Conservation (phyloP, 2,329 filamentous ascomycete species). For the Neobulgaria alba region DNA sequence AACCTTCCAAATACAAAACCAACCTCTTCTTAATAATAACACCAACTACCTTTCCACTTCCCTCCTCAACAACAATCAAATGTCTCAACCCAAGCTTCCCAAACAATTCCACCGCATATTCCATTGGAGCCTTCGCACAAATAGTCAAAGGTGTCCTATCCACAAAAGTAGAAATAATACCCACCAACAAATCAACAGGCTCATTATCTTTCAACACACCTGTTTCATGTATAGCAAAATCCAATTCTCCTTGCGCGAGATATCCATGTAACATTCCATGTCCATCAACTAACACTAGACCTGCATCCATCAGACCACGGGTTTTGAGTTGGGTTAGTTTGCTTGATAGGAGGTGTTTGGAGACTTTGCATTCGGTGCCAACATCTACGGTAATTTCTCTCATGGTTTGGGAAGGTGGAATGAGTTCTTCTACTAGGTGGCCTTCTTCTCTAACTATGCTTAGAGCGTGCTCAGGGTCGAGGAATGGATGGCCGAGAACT, state of each 20-base stretch:
- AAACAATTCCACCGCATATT: conserved; percentile 53
- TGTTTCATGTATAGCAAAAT: conserved; percentile 35
- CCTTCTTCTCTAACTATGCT: conserved; percentile 32
- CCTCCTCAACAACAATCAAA: conserved; percentile 44
- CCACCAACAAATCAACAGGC: conserved; percentile 28
- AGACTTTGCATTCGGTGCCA: conserved; percentile 35
- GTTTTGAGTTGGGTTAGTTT: conserved; percentile 40
- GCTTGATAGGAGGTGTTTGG: conserved; percentile 31
- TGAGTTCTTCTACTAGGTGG: conserved; percentile 36
- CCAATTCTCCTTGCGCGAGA: conserved; percentile 44
- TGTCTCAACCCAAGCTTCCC: conserved; percentile 46
- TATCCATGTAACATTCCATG: conserved; percentile 44
- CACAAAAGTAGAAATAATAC: conserved; percentile 38
- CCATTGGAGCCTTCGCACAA: conserved; percentile 43
- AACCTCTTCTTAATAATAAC: conserved; percentile 51
- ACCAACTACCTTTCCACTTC: conserved; percentile 40
- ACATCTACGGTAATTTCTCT: conserved; percentile 44
- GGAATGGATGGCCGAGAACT: conserved; percentile 49
- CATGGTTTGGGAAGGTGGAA: conserved; percentile 47
- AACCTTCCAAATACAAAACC: conserved; percentile 41
- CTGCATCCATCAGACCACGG: conserved; percentile 47
- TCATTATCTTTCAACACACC: conserved; percentile 19
- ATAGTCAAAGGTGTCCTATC: conserved; percentile 45
- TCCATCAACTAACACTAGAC: conserved; percentile 44
- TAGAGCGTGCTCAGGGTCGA: conserved; percentile 43